A percentile compares a stretch with the other conserved stretches of the same genome.
phyloP scores from a whole-genome alignment of 2,329 filamentous ascomycete genomes.

The Trichoderma sp. region DNA sequence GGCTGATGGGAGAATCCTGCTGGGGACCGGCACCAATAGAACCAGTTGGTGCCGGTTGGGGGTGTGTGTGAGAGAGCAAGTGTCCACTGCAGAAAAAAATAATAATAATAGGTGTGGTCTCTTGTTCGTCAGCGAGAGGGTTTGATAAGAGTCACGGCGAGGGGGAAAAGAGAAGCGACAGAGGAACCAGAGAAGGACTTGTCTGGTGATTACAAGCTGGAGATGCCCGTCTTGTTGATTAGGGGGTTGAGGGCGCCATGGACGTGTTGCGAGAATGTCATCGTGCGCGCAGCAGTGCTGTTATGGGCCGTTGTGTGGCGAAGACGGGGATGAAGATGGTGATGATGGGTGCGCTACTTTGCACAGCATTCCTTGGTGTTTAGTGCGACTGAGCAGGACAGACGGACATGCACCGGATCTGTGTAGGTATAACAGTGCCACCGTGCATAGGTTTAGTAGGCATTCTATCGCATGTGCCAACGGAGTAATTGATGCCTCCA shows the following conservation, averaged over 20 bases:
- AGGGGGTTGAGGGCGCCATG: not conserved
- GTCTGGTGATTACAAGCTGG: constrained; percentile 5
- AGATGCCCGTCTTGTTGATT: not conserved
- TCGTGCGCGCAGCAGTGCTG: not conserved
- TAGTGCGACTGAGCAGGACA: not conserved
- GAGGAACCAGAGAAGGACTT: not conserved
- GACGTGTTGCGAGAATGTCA: not conserved
- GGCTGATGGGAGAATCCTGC: constrained; percentile 29
- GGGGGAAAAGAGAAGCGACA: not conserved
- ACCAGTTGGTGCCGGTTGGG: not conserved
- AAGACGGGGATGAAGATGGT: not conserved
- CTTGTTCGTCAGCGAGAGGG: constrained; percentile 3
- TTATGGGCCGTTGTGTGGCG: not conserved
- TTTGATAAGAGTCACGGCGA: constrained; percentile 9
- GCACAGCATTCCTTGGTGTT: constrained; percentile 5
- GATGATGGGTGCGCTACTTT: not conserved
- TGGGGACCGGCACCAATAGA: constrained; percentile 21
- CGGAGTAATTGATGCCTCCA: not conserved
- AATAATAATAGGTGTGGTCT: not conserved
- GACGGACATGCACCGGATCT: not conserved
- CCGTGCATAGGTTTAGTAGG: not conserved
- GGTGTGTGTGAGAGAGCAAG: not conserved
- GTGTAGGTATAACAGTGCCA: not conserved
- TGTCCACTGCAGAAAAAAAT: not conserved
- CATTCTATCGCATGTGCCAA: not conserved